Conservation (phyloP, 495 filamentous ascomycete species). For the Aspergillus sparsus region DNA sequence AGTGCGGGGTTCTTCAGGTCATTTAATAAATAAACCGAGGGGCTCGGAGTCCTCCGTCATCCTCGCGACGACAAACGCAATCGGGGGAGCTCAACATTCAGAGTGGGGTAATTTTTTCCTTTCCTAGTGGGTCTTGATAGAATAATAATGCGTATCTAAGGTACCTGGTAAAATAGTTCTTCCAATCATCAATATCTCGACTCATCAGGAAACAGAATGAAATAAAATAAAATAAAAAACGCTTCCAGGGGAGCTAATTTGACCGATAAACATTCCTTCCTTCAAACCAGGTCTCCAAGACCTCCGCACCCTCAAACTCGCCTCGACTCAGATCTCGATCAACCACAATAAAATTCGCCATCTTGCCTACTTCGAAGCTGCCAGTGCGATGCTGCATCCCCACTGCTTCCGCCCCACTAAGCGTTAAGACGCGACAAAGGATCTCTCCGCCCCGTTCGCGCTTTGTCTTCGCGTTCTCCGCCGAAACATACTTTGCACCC, state of each 20-base stretch:
- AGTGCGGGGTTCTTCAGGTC: slow-evolving; percentile 13
- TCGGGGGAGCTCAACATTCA: no score
- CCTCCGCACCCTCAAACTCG: slow-evolving; percentile 8
- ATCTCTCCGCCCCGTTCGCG: no score
- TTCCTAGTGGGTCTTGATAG: no score
- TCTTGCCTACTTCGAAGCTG: slow-evolving; percentile 1
- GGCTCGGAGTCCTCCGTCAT: not conserved
- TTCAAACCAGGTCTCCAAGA: slow-evolving; percentile 16
- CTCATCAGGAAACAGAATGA: no score
- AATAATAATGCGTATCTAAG: no score
- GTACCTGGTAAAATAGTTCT: no score
- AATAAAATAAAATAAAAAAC: not conserved
- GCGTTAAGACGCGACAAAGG: no score
- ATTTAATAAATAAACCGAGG: not conserved
- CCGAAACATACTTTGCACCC: no score
- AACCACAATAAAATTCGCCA: slow-evolving; percentile 6
- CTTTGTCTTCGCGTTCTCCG: not conserved
- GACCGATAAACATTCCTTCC: not conserved
- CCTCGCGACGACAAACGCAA: not conserved
- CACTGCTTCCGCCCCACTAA: not conserved
- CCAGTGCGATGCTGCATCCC: slow-evolving; percentile 6
- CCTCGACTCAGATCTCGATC: slow-evolving; percentile 8
- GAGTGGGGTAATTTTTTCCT: no score
- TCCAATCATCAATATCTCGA: no score
- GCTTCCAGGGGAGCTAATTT: not conserved